phyloP scores from a whole-genome alignment of 2,329 filamentous ascomycete genomes.

The Iodosphaeria phyllophila region DNA sequence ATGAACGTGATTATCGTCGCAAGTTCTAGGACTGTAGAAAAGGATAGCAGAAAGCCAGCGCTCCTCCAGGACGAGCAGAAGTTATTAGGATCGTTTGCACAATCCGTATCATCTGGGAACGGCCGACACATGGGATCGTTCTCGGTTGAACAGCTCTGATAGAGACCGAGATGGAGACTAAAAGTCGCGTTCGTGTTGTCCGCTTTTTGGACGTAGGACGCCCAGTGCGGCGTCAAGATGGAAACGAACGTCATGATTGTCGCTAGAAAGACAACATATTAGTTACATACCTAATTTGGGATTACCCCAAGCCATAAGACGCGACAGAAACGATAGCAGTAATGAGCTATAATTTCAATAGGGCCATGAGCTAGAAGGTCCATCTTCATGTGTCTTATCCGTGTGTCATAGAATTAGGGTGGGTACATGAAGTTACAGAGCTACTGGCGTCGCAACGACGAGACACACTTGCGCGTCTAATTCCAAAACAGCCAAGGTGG shows the following conservation, averaged over 20 bases:
- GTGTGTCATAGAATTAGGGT: too few species aligned
- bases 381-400: too few species aligned
- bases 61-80: constrained; percentile 91
- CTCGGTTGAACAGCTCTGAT: constrained; percentile 56
- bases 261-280: constrained; percentile 25
- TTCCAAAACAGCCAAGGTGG: too few species aligned
- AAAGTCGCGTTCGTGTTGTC: constrained; percentile 24
- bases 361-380: too few species aligned
- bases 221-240: constrained; percentile 53
- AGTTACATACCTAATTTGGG: too few species aligned
- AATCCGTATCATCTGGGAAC: constrained; percentile 53
- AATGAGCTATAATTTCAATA: too few species aligned
- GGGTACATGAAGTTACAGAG: too few species aligned
- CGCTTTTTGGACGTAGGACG: constrained; percentile 39
- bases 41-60: constrained; percentile 72
- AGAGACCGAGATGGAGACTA: constrained; percentile 54
- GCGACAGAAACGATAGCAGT: too few species aligned
- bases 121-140: constrained; percentile 39
- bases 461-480: too few species aligned
- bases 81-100: constrained; percentile 44
- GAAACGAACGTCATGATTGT: constrained; percentile 53
- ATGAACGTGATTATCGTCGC: constrained; percentile 64
- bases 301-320: too few species aligned
- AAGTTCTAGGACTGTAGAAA: constrained; percentile 66
- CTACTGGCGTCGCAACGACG: too few species aligned